Base-by-base conservation (phyloP, 139 green algal genomes). In the Chlorella sorokiniana region DNA sequence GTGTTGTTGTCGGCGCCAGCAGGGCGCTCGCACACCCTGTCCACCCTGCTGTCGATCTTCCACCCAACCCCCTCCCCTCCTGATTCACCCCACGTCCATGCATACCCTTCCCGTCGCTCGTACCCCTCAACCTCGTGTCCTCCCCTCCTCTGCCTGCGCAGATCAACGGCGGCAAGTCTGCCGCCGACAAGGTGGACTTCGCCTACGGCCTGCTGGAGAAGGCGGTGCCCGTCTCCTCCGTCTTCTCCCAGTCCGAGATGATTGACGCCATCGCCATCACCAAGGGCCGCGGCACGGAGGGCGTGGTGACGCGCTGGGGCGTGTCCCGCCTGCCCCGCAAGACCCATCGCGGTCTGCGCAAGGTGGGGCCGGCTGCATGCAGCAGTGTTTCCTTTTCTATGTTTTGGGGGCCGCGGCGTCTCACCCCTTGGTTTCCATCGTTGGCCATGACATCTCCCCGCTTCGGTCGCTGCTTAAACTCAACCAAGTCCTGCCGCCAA, bases 181-280 rank as follows among this genome's bases (percentile, higher is more conserved):
- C 95, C 11, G 92, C 91, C 14, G 91, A 95, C 74, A 99, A 99
- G 96, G 97, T 99, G 35, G 93, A 98, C 90, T 99, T 98, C 84
- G 96, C 92, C 40, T 92, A 94, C 81, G 84, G 82, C 72, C 88
- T 97, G 81, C 98, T 99, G 74, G 96, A 99, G 94, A 97, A 98
- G 94, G 84, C 90, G 48, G 93, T 99, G 48, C 82, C 86, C 14
- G 90, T 99, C 20, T 91, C 96, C 83, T 75, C 86, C 37, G 90
- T 99, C 64, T 98, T 99, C 90, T 68, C 84, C 62, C 62, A 89
- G 67, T 93, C 97, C 87, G 96, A 99, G 92, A 98, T 99, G 96
- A 98, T 99, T 72, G 97, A 99, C 91, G 93, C 95, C 78, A 99
- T 99, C 83, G 95, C 91, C 76, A 96, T 99, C 90, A 99, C 96